Percentiles rank a stretch among this genome's conserved stretches.
Evolutionary conservation across 768 basidiomycete genomes (phyloP).

Genomic region (Russula ochroleuca): DNA sequence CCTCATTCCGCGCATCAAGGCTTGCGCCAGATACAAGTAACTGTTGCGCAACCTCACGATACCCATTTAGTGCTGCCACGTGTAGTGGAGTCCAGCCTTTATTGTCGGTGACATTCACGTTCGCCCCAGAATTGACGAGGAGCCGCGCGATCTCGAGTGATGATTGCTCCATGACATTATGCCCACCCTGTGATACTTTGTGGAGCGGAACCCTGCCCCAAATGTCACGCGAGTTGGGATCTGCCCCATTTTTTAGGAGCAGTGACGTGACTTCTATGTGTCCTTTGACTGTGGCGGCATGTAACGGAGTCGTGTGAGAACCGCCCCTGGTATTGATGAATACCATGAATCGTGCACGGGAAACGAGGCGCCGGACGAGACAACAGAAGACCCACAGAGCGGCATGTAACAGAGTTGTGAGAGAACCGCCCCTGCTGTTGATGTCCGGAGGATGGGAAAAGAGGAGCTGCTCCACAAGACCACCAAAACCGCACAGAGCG

Average conservation of each 20-base stretch:
- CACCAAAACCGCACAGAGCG: not conserved
- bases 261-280: not conserved
- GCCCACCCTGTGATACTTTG: not conserved
- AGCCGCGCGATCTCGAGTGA: not conserved
- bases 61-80: not conserved
- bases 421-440: not conserved
- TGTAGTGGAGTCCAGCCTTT: not conserved
- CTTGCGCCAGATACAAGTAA: not conserved
- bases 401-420: no score
- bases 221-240: not conserved
- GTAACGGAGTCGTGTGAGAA: not conserved
- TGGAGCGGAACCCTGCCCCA: not conserved
- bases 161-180: not conserved
- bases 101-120: not conserved
- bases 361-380: no score
- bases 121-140: not conserved
- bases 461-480: not conserved
- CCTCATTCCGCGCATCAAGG: not conserved
- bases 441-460: not conserved
- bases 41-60: not conserved
- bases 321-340: not conserved
- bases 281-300: not conserved
- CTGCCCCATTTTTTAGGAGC: not conserved
- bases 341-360: no score
- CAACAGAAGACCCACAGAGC: no score